Evolutionary conservation across 495 filamentous ascomycete species (phyloP).

Genomic region (Penicillium longicatenatum): DNA sequence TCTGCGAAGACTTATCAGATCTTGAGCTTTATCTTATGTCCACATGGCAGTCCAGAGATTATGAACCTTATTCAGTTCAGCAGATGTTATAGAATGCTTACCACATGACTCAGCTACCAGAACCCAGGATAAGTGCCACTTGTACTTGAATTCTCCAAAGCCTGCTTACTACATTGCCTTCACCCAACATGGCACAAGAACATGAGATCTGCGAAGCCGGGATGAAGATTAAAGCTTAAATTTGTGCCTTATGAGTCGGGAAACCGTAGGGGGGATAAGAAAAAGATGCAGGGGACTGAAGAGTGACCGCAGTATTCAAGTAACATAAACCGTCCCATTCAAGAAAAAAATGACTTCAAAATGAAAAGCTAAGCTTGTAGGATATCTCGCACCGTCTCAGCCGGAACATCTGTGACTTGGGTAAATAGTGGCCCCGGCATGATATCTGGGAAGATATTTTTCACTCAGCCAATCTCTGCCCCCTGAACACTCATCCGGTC

Average conservation of each 20-base stretch:
- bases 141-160: too few relatives aligned
- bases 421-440: not conserved
- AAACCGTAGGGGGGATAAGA: not conserved
- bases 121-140: too few relatives aligned
- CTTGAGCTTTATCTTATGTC: too few relatives aligned
- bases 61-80: too few relatives aligned
- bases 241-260: not conserved
- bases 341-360: not conserved
- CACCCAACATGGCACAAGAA: too few relatives aligned
- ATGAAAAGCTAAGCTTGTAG: not conserved
- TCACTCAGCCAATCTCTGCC: conserved; percentile 29
- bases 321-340: not conserved
- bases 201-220: too few relatives aligned
- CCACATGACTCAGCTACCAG: too few relatives aligned
- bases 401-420: not conserved
- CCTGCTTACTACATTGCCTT: too few relatives aligned
- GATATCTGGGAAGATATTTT: not conserved
- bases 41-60: too few relatives aligned
- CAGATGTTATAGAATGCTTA: too few relatives aligned
- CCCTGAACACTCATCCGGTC: conserved; percentile 44
- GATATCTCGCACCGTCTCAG: not conserved
- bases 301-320: not conserved
- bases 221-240: not conserved
- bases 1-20: too few relatives aligned
- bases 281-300: not conserved